Percentiles rank a stretch among this genome's conserved stretches.
These are phyloP conservation scores for Penstemon newberryi DNA, from an alignment of 257 asterid genomes.

Conservation along the genomic window DNA sequence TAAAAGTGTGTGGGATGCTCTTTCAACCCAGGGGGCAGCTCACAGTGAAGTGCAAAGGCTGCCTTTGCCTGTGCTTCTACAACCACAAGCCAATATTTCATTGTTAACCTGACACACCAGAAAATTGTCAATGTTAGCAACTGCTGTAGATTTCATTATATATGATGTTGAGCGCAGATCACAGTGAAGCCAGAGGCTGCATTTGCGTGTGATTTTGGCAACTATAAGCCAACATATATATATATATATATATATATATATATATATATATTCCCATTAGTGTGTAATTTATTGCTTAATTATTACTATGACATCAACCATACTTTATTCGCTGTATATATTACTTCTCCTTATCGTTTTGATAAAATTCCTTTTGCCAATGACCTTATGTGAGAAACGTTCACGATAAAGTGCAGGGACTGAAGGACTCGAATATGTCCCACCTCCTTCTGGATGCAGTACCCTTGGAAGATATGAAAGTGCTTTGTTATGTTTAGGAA, in stretches of 20 bases:
- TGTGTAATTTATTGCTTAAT: neutral
- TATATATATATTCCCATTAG: too few species aligned
- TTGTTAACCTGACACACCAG: neutral
- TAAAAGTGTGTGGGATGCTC: neutral
- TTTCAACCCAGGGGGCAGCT: neutral
- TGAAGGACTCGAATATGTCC: conserved; percentile 74
- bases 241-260: too few species aligned
- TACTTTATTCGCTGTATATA: neutral
- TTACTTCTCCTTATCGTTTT: conserved; percentile 14
- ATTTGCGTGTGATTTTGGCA: too few species aligned
- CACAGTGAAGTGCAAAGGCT: neutral
- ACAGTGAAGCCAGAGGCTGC: too few species aligned
- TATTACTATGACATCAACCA: conserved; percentile 5
- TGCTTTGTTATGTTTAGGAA: conserved; percentile 89
- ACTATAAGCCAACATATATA: too few species aligned
- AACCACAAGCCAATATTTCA: neutral
- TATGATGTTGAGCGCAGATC: neutral
- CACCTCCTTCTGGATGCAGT: conserved; percentile 62
- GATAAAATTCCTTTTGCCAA: conserved; percentile 1
- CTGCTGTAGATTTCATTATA: neutral
- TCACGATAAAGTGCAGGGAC: conserved; percentile 96
- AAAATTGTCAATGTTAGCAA: neutral
- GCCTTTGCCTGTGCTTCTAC: neutral
- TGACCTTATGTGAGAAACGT: conserved; percentile 39
- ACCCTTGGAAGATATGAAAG: conserved; percentile 84